phyloP scores from a whole-genome alignment of 140 eudicot species.

The Bidens hawaiensis region DNA sequence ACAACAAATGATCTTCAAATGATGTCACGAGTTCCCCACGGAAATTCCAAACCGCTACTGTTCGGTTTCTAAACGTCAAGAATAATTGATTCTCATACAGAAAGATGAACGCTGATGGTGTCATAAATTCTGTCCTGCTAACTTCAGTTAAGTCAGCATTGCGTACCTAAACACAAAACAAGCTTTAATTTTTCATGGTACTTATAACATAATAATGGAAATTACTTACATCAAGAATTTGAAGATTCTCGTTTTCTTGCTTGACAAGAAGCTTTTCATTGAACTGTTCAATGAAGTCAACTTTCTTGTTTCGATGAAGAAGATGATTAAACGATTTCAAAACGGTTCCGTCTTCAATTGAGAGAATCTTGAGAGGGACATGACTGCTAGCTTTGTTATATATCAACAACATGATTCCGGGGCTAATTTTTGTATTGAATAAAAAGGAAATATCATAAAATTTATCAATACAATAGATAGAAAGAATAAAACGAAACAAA shows the following conservation, averaged over 20 bases:
- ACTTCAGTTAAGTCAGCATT: conserved; percentile 74
- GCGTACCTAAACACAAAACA: conserved; percentile 47
- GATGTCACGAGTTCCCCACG: conserved; percentile 96
- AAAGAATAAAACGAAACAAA: not conserved
- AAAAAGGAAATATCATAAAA: not conserved
- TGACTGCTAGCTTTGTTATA: conserved; percentile 60
- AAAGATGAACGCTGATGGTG: conserved; percentile 92
- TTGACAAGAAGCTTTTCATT: conserved; percentile 93
- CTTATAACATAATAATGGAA: not conserved
- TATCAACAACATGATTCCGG: conserved; percentile 88
- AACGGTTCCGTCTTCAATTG: conserved; percentile 93
- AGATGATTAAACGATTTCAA: conserved; percentile 81
- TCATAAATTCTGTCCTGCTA: conserved; percentile 85
- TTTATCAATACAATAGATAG: not conserved
- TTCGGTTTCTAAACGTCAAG: conserved; percentile 78
- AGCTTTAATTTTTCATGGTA: not conserved
- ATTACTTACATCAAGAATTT: conserved; percentile 75
- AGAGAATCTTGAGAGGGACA: conserved; percentile 88
- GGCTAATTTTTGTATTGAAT: conserved; percentile 47
- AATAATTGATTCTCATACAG: conserved; percentile 80
- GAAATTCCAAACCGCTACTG: conserved; percentile 94
- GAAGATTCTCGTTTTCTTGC: conserved; percentile 88
- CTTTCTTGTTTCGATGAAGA: conserved; percentile 88
- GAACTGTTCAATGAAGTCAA: conserved; percentile 90
- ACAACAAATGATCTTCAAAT: conserved; percentile 83